Evolutionary conservation across 2,329 filamentous ascomycete genomes (phyloP).

Genomic region (Aureobasidium melanogenum): DNA sequence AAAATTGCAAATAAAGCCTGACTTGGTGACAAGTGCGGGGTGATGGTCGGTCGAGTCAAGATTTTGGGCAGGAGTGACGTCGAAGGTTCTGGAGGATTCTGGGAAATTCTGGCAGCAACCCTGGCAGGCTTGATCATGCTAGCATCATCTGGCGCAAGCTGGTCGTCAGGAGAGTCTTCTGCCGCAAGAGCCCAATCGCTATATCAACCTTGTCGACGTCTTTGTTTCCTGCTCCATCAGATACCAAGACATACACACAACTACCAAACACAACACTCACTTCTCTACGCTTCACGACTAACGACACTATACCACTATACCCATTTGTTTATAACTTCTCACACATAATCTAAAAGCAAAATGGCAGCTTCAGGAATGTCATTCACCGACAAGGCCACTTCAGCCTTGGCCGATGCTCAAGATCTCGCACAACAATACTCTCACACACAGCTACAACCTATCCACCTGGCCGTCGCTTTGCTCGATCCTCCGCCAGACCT

Average conservation of each 20-base stretch:
- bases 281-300: slow-evolving; percentile 8
- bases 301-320: not conserved
- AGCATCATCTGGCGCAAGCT: not conserved
- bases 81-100: slow-evolving; percentile 1
- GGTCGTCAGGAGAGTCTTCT: not conserved
- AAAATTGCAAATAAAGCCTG: not conserved
- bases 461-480: slow-evolving; percentile 80
- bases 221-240: not conserved
- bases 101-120: not conserved
- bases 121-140: not conserved
- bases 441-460: slow-evolving; percentile 80
- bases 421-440: slow-evolving; percentile 78
- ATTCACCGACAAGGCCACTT: slow-evolving; percentile 88
- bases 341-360: not conserved
- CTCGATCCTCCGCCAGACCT: slow-evolving; percentile 64
- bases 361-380: slow-evolving; percentile 47
- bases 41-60: not conserved
- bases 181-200: not conserved
- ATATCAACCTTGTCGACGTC: slow-evolving; percentile 3
- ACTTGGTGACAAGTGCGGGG: not conserved
- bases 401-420: slow-evolving; percentile 84
- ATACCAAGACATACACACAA: not conserved
- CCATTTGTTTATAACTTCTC: not conserved
- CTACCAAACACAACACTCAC: not conserved
- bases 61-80: not conserved